Evolutionary conservation across 192 early-diverging fungal species (phyloP).

Genomic region (Coemansia sp.): DNA sequence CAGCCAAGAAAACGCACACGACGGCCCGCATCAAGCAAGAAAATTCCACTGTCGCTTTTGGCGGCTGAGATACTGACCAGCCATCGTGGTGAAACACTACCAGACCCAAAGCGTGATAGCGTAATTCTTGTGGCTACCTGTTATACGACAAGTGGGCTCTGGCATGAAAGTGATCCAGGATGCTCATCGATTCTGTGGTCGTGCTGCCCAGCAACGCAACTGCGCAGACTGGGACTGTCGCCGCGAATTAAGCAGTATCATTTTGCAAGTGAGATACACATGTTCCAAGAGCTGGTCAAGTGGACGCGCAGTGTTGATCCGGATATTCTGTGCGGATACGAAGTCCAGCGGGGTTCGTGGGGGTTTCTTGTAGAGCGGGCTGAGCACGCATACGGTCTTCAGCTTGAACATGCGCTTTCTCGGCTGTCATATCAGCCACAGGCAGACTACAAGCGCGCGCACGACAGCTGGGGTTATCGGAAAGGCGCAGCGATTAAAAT

Average conservation of each 20-base stretch:
- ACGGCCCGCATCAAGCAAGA: not conserved
- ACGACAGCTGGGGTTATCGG: constrained; percentile 59
- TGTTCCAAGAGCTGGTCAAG: constrained; percentile 61
- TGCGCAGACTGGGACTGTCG: constrained; percentile 20
- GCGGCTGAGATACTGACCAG: constrained; percentile 23
- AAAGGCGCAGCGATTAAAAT: constrained; percentile 67
- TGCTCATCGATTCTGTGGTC: constrained; percentile 24
- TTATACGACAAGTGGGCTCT: not conserved
- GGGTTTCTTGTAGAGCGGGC: constrained; percentile 78
- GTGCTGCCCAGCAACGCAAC: constrained; percentile 9
- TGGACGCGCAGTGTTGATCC: constrained; percentile 70
- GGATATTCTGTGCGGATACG: constrained; percentile 86
- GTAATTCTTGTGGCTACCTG: constrained; percentile 51
- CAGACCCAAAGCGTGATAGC: constrained; percentile 69
- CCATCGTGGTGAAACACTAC: constrained; percentile 51
- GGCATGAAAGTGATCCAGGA: not conserved
- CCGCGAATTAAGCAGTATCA: constrained; percentile 27
- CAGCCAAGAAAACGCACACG: not conserved
- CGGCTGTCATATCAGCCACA: constrained; percentile 32
- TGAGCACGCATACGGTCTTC: constrained; percentile 36
- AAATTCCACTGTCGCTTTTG: constrained; percentile 19
- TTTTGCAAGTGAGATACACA: constrained; percentile 57
- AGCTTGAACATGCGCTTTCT: constrained; percentile 54
- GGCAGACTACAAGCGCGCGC: not conserved
- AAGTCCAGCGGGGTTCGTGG: constrained; percentile 84